Base-by-base conservation (phyloP, 2,329 filamentous ascomycete species). In the Ophiognomonia clavigignenti-juglandacearum region DNA sequence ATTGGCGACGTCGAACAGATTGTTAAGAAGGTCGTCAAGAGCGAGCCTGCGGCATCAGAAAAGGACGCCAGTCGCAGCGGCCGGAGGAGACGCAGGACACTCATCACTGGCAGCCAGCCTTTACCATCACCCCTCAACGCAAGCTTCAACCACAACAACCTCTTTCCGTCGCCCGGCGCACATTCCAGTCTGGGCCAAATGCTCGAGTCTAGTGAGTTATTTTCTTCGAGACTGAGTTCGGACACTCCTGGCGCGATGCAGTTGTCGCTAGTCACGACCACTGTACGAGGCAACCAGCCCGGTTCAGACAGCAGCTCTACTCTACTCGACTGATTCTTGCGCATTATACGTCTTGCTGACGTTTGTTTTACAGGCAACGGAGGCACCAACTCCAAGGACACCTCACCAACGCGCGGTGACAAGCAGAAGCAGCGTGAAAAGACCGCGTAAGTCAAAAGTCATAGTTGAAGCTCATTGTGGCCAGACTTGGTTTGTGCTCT, bases 1-100 rank as follows among this genome's bases (percentile, higher is more conserved):
- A 97, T 98, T 61, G 93, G 93, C 56, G 93, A 98, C 59, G 93
- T 98, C 41, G 93, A 98, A 72, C 89, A 97, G 67, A 97, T 97
- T 53, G 93, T 98, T 49, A 92, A 96, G 69, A 90, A 88, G 51
- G 92, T 95, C 54, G 92, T 98, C 46, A 92, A 96, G 68, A 88
- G 83, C 53, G 87, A 93, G 41, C 60, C 70, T 45, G 72, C 60
- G 16, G 34, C 34, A 19, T 62, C 59, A 47, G 85, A 86, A 52
- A 93, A 93, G 66, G 89, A 95, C 63, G 90, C 91, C 64, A 90
- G 95, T 62, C 80, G 91, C 56, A 97, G 96, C 66, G 92, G 93
- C 43, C 81, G 93, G 52, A 80, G 93, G 66, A 82, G 93, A 66
- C 80, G 93, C 65, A 80, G 93, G 61, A 98, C 93, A 2, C 78